Percentiles rank a stretch among this genome's conserved stretches.
These are phyloP conservation scores for Zostera marina DNA, from an alignment of 116 monocot species.

Conservation along the genomic window DNA sequence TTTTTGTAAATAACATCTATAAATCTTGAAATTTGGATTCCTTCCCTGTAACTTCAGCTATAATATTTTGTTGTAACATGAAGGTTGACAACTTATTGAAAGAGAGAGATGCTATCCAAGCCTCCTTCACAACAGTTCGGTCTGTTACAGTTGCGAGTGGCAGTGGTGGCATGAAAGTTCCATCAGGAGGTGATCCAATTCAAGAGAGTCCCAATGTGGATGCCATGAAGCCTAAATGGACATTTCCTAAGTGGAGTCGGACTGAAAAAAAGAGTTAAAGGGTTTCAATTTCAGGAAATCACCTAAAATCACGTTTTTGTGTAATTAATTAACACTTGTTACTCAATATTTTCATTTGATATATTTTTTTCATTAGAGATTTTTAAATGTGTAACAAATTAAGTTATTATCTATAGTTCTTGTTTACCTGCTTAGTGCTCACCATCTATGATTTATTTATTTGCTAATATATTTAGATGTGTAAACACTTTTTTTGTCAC, in stretches of 20 bases:
- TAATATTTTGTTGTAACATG: neutral
- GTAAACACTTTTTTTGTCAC: no score
- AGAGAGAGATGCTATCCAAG: slow-evolving; percentile 72
- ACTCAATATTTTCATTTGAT: no score
- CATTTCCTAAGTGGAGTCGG: slow-evolving; percentile 28
- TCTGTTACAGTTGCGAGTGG: slow-evolving; percentile 15
- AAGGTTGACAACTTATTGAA: slow-evolving; percentile 88
- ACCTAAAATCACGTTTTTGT: neutral
- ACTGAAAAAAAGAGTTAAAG: slow-evolving; percentile 51
- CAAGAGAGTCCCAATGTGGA: slow-evolving; percentile 29
- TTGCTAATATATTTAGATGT: no score
- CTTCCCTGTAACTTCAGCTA: neutral
- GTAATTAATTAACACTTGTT: no score
- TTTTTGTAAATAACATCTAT: no score
- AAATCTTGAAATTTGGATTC: neutral
- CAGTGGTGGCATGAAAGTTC: slow-evolving; percentile 18
- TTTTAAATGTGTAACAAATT: no score
- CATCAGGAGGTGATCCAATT: slow-evolving; percentile 18
- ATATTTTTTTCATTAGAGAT: no score
- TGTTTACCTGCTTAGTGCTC: no score
- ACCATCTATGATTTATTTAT: no score
- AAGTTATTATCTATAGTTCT: no score
- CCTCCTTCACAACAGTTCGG: slow-evolving; percentile 51
- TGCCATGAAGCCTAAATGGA: slow-evolving; percentile 46
- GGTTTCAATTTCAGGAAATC: neutral